These are phyloP conservation scores for Aschersonia sp. DNA, from an alignment of 2,329 filamentous ascomycete species.

Conservation along the genomic window DNA sequence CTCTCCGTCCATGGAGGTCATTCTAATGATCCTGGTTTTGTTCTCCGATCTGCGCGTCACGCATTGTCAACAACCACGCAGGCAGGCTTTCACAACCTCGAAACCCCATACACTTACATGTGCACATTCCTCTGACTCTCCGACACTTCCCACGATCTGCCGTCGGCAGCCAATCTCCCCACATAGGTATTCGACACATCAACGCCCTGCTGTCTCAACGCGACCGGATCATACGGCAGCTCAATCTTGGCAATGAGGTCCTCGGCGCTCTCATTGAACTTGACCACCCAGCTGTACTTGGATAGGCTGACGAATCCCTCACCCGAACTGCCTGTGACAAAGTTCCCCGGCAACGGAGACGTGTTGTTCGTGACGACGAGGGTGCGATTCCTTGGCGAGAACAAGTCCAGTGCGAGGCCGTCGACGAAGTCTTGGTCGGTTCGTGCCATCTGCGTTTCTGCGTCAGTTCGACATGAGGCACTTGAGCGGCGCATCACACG, in stretches of 20 bases:
- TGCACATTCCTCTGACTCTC: slow-evolving; percentile 14
- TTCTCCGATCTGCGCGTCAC: slow-evolving; percentile 8
- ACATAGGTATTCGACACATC: slow-evolving; percentile 3
- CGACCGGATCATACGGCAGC: slow-evolving; percentile 12
- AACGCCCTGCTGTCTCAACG: neutral
- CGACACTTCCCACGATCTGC: slow-evolving; percentile 4
- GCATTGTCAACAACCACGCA: too few species aligned
- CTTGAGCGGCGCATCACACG: too few species aligned
- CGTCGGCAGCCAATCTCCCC: slow-evolving; percentile 2
- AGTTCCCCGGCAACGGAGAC: slow-evolving; percentile 12
- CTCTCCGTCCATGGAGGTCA: slow-evolving; percentile 16
- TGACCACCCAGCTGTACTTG: slow-evolving; percentile 16
- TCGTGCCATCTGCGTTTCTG: slow-evolving; percentile 2
- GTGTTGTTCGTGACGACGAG: slow-evolving; percentile 15
- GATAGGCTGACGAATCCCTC: slow-evolving; percentile 13
- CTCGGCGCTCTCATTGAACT: slow-evolving; percentile 14
- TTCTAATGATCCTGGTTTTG: slow-evolving; percentile 16
- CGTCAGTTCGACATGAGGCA: too few species aligned
- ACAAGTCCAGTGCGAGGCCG: slow-evolving; percentile 16
- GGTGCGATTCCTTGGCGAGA: slow-evolving; percentile 16
- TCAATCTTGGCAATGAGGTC: slow-evolving; percentile 19
- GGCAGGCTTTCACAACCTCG: neutral
- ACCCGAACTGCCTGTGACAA: slow-evolving; percentile 14
- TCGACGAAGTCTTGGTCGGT: slow-evolving; percentile 17
- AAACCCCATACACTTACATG: slow-evolving; percentile 1